Percentiles rank a stretch among this genome's conserved stretches.
phyloP scores from a whole-genome alignment of 352 stramenopile species.

The Phytophthora citrophthora region DNA sequence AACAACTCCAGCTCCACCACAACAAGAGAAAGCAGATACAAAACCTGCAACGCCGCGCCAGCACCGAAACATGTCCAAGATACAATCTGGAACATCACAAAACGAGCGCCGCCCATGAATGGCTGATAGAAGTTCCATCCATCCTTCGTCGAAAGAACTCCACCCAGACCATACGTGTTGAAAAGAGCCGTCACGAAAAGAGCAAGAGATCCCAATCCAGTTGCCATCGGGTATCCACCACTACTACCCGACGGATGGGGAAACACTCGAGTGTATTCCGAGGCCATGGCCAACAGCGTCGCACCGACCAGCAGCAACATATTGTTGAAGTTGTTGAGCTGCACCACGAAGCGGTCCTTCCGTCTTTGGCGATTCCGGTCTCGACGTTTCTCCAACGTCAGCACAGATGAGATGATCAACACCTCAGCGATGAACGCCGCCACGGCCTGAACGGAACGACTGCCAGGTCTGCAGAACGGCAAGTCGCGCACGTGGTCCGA shows the following conservation, averaged over 20 bases:
- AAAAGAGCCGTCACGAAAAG: constrained; percentile 80
- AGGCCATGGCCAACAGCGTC: constrained; percentile 60
- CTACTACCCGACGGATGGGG: constrained; percentile 40
- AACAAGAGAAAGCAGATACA: constrained; percentile 82
- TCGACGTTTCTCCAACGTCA: constrained; percentile 62
- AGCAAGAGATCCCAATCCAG: constrained; percentile 63
- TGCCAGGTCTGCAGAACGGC: constrained; percentile 51
- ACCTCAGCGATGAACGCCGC: constrained; percentile 75
- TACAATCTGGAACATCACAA: constrained; percentile 78
- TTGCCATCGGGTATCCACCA: constrained; percentile 57
- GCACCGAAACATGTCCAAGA: constrained; percentile 83
- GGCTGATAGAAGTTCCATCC: constrained; percentile 88
- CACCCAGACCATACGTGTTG: constrained; percentile 86
- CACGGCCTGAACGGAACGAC: constrained; percentile 61
- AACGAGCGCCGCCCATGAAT: constrained; percentile 76
- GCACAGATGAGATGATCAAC: constrained; percentile 80
- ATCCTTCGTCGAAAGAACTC: constrained; percentile 71
- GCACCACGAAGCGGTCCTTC: constrained; percentile 64
- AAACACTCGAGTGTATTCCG: constrained; percentile 61
- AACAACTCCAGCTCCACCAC: constrained; percentile 84
- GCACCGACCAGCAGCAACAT: constrained; percentile 80
- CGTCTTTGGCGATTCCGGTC: constrained; percentile 40
- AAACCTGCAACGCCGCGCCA: constrained; percentile 67
- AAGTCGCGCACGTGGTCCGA: constrained; percentile 16
- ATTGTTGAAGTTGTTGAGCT: constrained; percentile 90